phyloP scores from a whole-genome alignment of 106 monocot species.

The Narthecium ossifragum region DNA sequence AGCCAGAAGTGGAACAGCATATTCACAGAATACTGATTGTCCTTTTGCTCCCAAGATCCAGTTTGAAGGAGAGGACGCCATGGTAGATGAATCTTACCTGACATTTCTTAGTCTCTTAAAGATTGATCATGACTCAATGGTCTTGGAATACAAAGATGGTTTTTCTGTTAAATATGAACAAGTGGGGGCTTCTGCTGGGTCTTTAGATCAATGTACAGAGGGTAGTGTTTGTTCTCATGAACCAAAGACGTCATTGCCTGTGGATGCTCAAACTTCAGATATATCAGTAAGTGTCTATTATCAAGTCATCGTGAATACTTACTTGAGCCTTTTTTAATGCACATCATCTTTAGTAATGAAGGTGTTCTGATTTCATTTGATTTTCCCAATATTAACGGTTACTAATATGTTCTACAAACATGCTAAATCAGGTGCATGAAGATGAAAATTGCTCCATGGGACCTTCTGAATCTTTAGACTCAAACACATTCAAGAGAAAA shows the following conservation, averaged over 20 bases:
- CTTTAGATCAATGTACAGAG: not conserved
- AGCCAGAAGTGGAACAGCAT: no score
- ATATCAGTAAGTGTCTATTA: not conserved
- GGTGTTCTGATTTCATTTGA: not conserved
- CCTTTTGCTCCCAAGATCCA: no score
- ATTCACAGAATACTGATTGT: no score
- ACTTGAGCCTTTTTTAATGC: not conserved
- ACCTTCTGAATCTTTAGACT: no score
- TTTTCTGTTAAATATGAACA: conserved; percentile 38
- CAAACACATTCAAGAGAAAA: conserved; percentile 24
- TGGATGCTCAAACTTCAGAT: not conserved
- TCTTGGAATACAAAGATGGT: conserved; percentile 35
- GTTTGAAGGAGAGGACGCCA: not conserved
- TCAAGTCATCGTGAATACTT: not conserved
- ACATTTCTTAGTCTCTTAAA: conserved; percentile 37
- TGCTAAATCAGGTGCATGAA: conserved; percentile 25
- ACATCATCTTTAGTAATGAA: not conserved
- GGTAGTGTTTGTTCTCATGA: not conserved
- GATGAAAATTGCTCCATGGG: conserved; percentile 12
- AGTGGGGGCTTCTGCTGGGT: not conserved
- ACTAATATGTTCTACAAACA: not conserved
- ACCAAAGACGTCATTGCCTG: not conserved
- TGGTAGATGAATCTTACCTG: conserved; percentile 26
- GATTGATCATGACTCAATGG: conserved; percentile 27
- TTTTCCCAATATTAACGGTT: no score